Conservation (phyloP, 2,329 filamentous ascomycete species). For the Aphanocladium album region DNA sequence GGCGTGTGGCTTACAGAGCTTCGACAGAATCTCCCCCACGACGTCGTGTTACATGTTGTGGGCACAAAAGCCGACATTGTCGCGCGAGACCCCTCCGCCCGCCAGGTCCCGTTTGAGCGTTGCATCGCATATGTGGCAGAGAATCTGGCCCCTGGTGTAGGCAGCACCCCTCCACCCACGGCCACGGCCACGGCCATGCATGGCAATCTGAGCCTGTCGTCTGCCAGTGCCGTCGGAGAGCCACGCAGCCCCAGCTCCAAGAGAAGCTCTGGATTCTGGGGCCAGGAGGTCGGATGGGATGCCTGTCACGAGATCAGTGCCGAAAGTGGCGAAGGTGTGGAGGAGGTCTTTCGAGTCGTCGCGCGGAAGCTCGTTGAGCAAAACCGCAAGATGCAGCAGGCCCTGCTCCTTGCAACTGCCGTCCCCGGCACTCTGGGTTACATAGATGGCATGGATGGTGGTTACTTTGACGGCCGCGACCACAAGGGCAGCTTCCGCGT, state of each 20-base stretch:
- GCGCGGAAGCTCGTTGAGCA: conserved; percentile 59
- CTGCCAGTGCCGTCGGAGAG: conserved; percentile 32
- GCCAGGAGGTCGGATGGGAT: conserved; percentile 90
- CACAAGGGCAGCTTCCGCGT: conserved; percentile 50
- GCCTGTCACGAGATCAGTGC: conserved; percentile 96
- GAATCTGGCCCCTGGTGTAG: conserved; percentile 70
- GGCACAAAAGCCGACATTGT: conserved; percentile 93
- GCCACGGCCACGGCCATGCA: conserved; percentile 39
- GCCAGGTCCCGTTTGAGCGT: conserved; percentile 87
- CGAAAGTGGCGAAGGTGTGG: conserved; percentile 89
- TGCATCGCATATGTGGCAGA: conserved; percentile 96
- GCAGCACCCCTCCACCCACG: conserved; percentile 63
- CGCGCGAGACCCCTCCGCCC: conserved; percentile 68
- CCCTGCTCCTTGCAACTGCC: conserved; percentile 50
- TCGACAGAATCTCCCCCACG: conserved; percentile 68
- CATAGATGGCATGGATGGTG: conserved; percentile 39
- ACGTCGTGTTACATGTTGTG: conserved; percentile 88
- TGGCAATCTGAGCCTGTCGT: conserved; percentile 21
- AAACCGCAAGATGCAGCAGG: conserved; percentile 59
- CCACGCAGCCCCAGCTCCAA: conserved; percentile 58
- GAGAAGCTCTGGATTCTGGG: conserved; percentile 76
- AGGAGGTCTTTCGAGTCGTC: conserved; percentile 82
- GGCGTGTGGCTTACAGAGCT: conserved; percentile 85
- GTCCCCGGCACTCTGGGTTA: conserved; percentile 45
- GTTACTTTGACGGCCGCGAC: conserved; percentile 49